phyloP scores from a whole-genome alignment of 108 stramenopile genomes.

The Nannochloropsis granulata region DNA sequence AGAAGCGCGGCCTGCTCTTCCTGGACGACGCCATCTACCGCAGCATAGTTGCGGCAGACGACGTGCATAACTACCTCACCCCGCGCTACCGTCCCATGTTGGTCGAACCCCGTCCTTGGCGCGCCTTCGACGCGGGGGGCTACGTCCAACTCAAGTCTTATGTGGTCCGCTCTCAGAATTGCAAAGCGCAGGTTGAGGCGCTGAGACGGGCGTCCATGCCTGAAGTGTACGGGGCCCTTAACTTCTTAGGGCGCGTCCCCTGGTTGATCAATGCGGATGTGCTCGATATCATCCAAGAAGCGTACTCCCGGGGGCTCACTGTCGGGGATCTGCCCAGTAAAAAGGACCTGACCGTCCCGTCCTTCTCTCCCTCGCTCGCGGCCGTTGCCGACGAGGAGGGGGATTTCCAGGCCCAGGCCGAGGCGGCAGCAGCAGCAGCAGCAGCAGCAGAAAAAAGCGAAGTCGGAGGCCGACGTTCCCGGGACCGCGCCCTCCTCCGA shows the following conservation, averaged over 20 bases:
- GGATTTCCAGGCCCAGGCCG: neutral
- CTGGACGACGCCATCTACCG: constrained; percentile 12
- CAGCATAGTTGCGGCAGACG: neutral
- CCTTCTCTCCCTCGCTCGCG: neutral
- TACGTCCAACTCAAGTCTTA: constrained; percentile 1
- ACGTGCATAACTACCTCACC: neutral
- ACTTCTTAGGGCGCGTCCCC: constrained; percentile 33
- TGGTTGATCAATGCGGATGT: constrained; percentile 23
- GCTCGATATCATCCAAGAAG: constrained; percentile 1
- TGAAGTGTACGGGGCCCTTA: constrained; percentile 24
- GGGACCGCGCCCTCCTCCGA: neutral
- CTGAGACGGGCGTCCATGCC: constrained; percentile 11
- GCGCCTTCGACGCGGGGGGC: neutral
- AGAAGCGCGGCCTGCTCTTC: neutral
- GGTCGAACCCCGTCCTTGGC: constrained; percentile 3
- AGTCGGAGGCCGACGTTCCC: neutral
- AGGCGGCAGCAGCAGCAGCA: neutral
- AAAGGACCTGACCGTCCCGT: constrained; percentile 16
- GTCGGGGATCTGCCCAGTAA: constrained; percentile 10
- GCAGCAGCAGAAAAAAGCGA: neutral
- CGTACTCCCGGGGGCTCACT: neutral
- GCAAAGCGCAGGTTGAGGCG: constrained; percentile 17
- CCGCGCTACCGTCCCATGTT: constrained; percentile 6
- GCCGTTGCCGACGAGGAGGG: neutral
- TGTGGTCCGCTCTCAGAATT: neutral